A percentile compares a stretch with the other conserved stretches of the same genome.
These are phyloP conservation scores for Oryza coarctata DNA, from an alignment of 176 grass and related monocot species.

Conservation along the genomic window DNA sequence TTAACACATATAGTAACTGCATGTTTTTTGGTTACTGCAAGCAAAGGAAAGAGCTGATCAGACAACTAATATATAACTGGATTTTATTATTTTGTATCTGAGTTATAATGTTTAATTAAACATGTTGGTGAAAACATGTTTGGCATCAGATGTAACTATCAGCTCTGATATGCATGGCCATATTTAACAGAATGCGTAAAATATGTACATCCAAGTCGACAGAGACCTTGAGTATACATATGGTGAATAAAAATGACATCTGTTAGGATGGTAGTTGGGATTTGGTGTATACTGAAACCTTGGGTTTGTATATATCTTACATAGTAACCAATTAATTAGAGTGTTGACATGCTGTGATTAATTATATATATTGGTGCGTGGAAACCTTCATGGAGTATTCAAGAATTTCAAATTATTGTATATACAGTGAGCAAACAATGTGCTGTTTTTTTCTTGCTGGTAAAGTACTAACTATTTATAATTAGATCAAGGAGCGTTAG, in stretches of 20 bases:
- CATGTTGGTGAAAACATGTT: constrained; percentile 31
- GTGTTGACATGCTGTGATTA: background rate
- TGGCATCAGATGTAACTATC: constrained; percentile 1
- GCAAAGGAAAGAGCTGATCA: constrained; percentile 34
- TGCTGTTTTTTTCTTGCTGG: background rate
- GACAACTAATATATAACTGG: constrained; percentile 8
- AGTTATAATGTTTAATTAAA: constrained; percentile 30
- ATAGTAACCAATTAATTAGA: constrained; percentile 7
- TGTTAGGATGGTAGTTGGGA: background rate
- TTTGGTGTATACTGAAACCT: background rate
- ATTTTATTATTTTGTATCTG: background rate
- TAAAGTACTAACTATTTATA: background rate
- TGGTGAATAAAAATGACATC: constrained; percentile 18
- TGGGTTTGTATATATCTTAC: background rate
- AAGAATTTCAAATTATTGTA: background rate
- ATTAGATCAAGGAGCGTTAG: background rate
- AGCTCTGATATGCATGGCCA: background rate
- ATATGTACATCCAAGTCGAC: background rate
- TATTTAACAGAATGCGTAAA: background rate
- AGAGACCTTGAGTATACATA: background rate
- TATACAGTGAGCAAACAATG: background rate
- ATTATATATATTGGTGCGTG: background rate
- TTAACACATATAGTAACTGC: constrained; percentile 33
- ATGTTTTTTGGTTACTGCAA: constrained; percentile 37
- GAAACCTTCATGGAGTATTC: background rate